A percentile compares a stretch with the other conserved stretches of the same genome.
These are phyloP conservation scores for Trichoderma koningiopsis DNA, from an alignment of 2,329 filamentous ascomycete genomes.

Conservation along the genomic window DNA sequence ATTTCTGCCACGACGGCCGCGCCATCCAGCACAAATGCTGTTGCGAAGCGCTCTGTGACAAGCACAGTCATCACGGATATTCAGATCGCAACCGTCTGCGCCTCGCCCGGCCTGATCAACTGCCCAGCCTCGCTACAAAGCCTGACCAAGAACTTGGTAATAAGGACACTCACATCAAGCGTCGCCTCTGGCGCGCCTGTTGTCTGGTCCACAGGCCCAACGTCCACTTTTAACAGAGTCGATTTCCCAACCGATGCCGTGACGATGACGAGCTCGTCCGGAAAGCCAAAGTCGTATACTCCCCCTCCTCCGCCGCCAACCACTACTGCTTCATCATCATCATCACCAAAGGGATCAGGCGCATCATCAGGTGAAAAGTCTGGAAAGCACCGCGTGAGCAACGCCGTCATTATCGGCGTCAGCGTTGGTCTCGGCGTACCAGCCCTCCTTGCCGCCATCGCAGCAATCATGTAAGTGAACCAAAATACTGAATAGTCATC, in stretches of 20 bases:
- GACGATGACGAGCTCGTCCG: constrained; percentile 34
- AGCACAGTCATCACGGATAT: constrained; percentile 46
- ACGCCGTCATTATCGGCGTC: constrained; percentile 51
- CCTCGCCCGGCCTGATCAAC: constrained; percentile 45
- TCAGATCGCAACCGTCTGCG: constrained; percentile 50
- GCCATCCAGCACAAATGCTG: constrained; percentile 28
- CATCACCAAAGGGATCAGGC: neutral
- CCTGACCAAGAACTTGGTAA: constrained; percentile 44
- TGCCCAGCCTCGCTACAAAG: constrained; percentile 55
- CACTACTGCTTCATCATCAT: neutral
- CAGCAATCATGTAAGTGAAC: constrained; percentile 37
- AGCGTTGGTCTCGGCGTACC: constrained; percentile 50
- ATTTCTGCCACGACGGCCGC: constrained; percentile 26
- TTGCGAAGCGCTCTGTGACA: constrained; percentile 36
- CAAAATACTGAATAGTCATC: neutral
- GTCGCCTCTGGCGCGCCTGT: constrained; percentile 43
- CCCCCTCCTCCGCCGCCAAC: constrained; percentile 34
- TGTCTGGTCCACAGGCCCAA: constrained; percentile 24
- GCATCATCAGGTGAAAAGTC: neutral
- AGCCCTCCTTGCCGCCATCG: constrained; percentile 38
- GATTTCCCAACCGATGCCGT: constrained; percentile 47
- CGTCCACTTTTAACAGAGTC: constrained; percentile 39
- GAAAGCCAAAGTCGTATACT: constrained; percentile 48
- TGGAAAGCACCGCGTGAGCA: constrained; percentile 40
- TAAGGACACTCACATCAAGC: constrained; percentile 44